Conservation (phyloP, 2,329 filamentous ascomycete species). For the Diaporthe aspalathi region DNA sequence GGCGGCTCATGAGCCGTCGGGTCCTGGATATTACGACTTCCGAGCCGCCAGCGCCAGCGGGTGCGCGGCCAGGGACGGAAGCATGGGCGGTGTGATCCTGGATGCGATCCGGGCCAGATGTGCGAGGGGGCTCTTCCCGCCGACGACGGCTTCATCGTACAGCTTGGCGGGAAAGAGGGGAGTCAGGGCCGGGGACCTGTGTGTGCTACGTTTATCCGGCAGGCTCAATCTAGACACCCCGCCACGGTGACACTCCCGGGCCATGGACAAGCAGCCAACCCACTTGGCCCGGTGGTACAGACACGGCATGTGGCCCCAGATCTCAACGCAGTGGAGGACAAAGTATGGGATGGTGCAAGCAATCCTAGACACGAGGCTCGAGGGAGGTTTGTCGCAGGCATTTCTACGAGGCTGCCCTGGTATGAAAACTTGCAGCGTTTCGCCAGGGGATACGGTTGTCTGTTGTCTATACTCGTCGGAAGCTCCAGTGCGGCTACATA, state of each 20-base stretch:
- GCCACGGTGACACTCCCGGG: neutral
- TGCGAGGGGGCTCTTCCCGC: neutral
- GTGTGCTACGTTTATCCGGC: conserved; percentile 9
- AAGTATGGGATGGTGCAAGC: neutral
- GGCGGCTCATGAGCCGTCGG: conserved; percentile 26
- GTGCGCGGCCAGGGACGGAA: neutral
- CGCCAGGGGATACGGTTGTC: neutral
- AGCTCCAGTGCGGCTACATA: neutral
- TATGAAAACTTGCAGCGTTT: neutral
- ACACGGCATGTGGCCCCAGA: neutral
- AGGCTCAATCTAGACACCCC: conserved; percentile 1
- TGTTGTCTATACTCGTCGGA: neutral
- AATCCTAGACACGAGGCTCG: neutral
- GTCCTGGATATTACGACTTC: neutral
- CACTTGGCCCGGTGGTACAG: conserved; percentile 14
- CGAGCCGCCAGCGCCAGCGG: neutral
- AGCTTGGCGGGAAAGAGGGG: neutral
- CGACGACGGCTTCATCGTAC: neutral
- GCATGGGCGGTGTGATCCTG: neutral
- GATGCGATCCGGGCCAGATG: neutral
- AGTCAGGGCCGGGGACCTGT: conserved; percentile 5
- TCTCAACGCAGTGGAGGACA: neutral
- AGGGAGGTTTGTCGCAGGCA: neutral
- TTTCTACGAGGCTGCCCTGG: no score
- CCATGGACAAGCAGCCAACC: neutral